Conservation (phyloP, 257 asterid species). For the Przewalskia tangutica region DNA sequence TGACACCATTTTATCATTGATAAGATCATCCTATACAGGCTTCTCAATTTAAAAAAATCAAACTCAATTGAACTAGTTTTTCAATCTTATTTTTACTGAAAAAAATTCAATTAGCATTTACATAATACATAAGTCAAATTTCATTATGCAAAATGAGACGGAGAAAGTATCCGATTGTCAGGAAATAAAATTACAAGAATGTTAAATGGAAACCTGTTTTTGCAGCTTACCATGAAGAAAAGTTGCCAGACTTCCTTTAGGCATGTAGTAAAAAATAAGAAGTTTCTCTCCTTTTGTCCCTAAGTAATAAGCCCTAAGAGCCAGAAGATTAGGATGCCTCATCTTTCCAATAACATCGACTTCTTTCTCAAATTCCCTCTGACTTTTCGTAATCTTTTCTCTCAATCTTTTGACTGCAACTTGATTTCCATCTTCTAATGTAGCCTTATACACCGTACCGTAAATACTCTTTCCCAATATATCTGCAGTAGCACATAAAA, state of each 20-base stretch:
- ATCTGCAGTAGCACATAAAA: slow-evolving; percentile 90
- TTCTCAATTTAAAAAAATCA: neutral
- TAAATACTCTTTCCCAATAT: slow-evolving; percentile 92
- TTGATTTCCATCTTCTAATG: slow-evolving; percentile 75
- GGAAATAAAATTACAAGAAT: neutral
- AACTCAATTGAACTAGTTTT: too few relatives aligned
- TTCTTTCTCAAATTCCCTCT: slow-evolving; percentile 72
- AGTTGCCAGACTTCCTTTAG: slow-evolving; percentile 74
- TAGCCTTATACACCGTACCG: slow-evolving; percentile 85
- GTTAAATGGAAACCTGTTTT: neutral
- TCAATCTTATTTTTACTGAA: too few relatives aligned
- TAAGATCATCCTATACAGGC: neutral
- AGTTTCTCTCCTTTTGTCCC: slow-evolving; percentile 97
- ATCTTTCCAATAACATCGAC: slow-evolving; percentile 66
- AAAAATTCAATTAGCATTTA: too few relatives aligned
- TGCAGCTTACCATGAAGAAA: slow-evolving; percentile 72
- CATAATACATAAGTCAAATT: neutral
- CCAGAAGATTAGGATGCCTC: slow-evolving; percentile 75
- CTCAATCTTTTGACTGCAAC: slow-evolving; percentile 97
- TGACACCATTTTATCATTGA: neutral
- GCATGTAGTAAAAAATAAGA: slow-evolving; percentile 88
- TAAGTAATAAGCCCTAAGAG: slow-evolving; percentile 75
- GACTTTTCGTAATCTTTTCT: slow-evolving; percentile 76
- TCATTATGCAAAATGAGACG: neutral
- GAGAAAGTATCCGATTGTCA: neutral